These are phyloP conservation scores for Kokia cookei DNA, from an alignment of 441 rosid species.

Conservation along the genomic window DNA sequence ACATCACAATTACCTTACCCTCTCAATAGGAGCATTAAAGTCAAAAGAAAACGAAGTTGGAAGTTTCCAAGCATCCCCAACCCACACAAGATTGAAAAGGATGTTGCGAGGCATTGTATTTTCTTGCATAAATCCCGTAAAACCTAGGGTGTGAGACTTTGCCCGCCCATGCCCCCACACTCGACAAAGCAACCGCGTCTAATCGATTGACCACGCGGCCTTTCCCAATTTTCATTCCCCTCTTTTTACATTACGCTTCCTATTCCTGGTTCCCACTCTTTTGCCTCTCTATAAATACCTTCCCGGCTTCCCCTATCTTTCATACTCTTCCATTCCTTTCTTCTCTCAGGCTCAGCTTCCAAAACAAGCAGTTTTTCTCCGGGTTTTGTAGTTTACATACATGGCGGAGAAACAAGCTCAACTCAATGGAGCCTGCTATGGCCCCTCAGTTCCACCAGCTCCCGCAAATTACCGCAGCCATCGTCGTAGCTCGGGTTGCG, in stretches of 20 bases:
- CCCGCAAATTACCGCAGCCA: conserved; percentile 42
- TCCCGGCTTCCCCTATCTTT: background rate
- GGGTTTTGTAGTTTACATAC: conserved; percentile 1
- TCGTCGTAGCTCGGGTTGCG: conserved; percentile 49
- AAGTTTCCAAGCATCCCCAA: background rate
- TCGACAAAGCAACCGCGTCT: background rate
- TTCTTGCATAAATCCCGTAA: background rate
- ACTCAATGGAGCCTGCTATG: conserved; percentile 59
- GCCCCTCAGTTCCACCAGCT: conserved; percentile 52
- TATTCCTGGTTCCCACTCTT: background rate
- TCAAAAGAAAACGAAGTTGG: background rate
- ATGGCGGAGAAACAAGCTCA: conserved; percentile 46
- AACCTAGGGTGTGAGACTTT: background rate
- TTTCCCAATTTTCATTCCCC: background rate
- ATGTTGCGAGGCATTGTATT: background rate
- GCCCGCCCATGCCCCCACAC: background rate
- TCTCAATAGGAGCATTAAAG: background rate
- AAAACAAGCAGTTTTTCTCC: background rate
- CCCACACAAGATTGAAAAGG: background rate
- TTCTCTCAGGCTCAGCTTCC: background rate
- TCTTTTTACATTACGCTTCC: background rate
- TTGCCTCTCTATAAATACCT: background rate
- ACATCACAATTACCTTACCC: background rate
- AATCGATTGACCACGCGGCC: background rate
- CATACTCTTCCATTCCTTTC: background rate